These are phyloP conservation scores for Hemerocallis citrina DNA, from an alignment of 106 monocot genomes.

Conservation along the genomic window DNA sequence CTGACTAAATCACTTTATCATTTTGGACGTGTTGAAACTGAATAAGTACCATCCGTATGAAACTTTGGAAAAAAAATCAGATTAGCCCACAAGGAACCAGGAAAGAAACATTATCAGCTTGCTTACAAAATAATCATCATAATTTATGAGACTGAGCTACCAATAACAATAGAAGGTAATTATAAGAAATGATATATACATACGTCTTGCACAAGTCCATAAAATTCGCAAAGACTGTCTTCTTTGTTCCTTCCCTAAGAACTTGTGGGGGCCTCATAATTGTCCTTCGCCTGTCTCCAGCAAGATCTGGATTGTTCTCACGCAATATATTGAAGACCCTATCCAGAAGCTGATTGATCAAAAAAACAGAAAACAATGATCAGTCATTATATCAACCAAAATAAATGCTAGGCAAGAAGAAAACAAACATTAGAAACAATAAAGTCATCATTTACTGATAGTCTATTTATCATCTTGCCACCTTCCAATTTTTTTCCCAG, in stretches of 20 bases:
- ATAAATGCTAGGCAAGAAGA: too few relatives aligned
- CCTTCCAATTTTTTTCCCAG: too few relatives aligned
- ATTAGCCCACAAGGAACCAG: neutral
- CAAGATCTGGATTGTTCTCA: slow-evolving; percentile 88
- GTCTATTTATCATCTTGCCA: too few relatives aligned
- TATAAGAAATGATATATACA: slow-evolving; percentile 2
- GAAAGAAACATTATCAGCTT: neutral
- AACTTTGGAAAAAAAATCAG: neutral
- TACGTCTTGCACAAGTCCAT: slow-evolving; percentile 95
- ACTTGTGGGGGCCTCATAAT: slow-evolving; percentile 97
- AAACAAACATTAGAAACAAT: too few relatives aligned
- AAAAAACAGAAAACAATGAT: too few relatives aligned
- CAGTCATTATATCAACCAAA: too few relatives aligned
- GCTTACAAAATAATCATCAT: neutral
- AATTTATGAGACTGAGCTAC: neutral
- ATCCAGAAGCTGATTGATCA: slow-evolving; percentile 53
- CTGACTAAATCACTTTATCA: neutral
- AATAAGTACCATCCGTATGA: neutral
- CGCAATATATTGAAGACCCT: slow-evolving; percentile 90
- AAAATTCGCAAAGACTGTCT: slow-evolving; percentile 95
- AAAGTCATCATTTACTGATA: too few relatives aligned
- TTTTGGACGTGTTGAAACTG: neutral
- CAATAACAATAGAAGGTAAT: neutral
- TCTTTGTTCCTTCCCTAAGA: slow-evolving; percentile 95
- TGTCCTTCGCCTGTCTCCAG: slow-evolving; percentile 86